Base-by-base conservation (phyloP, 2,329 filamentous ascomycete genomes). In the Diaporthe australafricana region DNA sequence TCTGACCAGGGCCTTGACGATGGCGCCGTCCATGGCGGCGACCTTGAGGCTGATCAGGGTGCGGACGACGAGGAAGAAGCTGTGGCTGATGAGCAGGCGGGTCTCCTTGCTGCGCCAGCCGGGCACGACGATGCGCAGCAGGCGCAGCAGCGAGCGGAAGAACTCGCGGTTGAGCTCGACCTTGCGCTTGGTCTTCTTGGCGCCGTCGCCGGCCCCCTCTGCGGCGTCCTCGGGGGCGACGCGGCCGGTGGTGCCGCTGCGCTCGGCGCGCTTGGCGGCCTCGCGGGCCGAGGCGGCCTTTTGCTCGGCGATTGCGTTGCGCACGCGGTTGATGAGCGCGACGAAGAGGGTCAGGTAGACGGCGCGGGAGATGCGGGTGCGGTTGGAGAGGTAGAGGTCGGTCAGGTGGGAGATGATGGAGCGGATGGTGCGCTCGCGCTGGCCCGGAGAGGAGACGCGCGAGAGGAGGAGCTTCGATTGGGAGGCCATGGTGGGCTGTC, bases 21-120 rank as follows among this genome's bases (percentile, higher is more conserved):
- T 90, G 73, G 92, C 91, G 56, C 96, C 96, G 82, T 99, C 96
- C 86, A 99, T 91, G 81, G 98, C 95, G 2, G 96, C 96, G 27
- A 99, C 96, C 82, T 98, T 97, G 77, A 99, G 82, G 83, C 95
- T 98, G 77, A 99, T 95, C 79, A 99, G 84, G 1, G 96, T 98
- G 77, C 96, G 87, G 73, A 98, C 82, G 25, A 99, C 93, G 76
- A 99, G 84, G 80, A 99, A 99, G 77, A 98, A 90, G 79, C 93
- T 98, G 81, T 99, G 96, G 83, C 94, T 97, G 77, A 96, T 87
- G 72, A 99, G 85, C 77, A 99, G 84, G 75, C 95, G 86, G 40
- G 96, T 87, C 85, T 99, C 96, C 81, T 95, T 95, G 82, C 93
- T 97, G 79, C 89, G 89, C 92, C 94, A 97, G 57, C 95, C 93